These are phyloP conservation scores for Zasmidium angulare DNA, from an alignment of 2,329 filamentous ascomycete species.

Conservation along the genomic window DNA sequence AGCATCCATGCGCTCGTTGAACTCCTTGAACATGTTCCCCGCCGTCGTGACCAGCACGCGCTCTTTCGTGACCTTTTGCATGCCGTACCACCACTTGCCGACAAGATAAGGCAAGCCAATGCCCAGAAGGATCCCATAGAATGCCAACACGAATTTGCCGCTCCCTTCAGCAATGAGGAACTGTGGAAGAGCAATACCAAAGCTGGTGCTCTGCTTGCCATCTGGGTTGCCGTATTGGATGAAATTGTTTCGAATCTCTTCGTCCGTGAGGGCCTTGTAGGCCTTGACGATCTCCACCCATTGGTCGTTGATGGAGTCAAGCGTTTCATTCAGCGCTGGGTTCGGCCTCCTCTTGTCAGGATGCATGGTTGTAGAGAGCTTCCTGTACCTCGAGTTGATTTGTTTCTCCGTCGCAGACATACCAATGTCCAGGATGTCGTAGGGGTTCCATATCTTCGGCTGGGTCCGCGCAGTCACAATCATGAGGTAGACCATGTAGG, in stretches of 20 bases:
- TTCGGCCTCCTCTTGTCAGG: constrained; percentile 91
- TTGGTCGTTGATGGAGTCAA: constrained; percentile 77
- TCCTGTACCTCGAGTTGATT: constrained; percentile 89
- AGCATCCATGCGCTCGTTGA: constrained; percentile 78
- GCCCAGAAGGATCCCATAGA: constrained; percentile 85
- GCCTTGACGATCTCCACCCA: constrained; percentile 97
- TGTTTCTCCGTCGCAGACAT: constrained; percentile 82
- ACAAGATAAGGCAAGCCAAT: constrained; percentile 90
- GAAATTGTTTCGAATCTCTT: constrained; percentile 96
- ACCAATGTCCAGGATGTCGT: constrained; percentile 85
- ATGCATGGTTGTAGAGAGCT: constrained; percentile 80
- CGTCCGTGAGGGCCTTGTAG: constrained; percentile 95
- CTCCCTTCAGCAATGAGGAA: constrained; percentile 91
- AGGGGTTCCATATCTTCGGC: constrained; percentile 91
- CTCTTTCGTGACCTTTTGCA: constrained; percentile 88
- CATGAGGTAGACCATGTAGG: constrained; percentile 90
- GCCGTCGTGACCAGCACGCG: constrained; percentile 90
- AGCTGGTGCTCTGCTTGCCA: constrained; percentile 96
- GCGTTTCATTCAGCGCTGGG: constrained; percentile 81
- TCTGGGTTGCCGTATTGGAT: constrained; percentile 95
- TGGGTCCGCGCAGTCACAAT: constrained; percentile 68
- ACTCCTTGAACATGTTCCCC: constrained; percentile 91
- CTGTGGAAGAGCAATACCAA: constrained; percentile 91
- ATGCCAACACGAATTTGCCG: constrained; percentile 88
- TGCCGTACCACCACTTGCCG: constrained; percentile 98